Evolutionary conservation across 2,329 filamentous ascomycete species (phyloP).

Genomic region (Fusarium robinianum): DNA sequence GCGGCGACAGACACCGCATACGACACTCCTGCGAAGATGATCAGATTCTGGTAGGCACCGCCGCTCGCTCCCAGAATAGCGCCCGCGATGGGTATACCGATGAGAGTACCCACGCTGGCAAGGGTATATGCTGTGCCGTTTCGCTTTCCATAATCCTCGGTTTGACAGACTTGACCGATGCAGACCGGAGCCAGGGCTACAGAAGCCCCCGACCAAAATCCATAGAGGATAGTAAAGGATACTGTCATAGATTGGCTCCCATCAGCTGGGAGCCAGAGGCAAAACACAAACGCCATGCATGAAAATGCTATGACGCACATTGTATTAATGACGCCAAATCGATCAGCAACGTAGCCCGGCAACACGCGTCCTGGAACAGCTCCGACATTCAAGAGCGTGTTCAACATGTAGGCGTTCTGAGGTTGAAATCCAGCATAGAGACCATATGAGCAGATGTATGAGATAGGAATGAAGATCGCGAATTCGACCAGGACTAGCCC

Average conservation of each 20-base stretch:
- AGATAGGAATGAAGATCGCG: slow-evolving; percentile 67
- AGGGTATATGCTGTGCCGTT: slow-evolving; percentile 2
- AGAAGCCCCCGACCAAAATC: slow-evolving; percentile 3
- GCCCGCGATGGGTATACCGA: slow-evolving; percentile 7
- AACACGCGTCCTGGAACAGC: not conserved
- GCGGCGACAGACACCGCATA: slow-evolving; percentile 1
- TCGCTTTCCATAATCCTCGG: not conserved
- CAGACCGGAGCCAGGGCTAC: not conserved
- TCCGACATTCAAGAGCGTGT: slow-evolving; percentile 1
- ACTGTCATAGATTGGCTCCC: not conserved
- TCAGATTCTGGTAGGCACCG: slow-evolving; percentile 5
- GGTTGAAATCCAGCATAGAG: not conserved
- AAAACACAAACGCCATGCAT: not conserved
- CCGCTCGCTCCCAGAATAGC: slow-evolving; percentile 4
- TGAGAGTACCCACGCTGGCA: not conserved
- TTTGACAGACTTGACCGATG: not conserved
- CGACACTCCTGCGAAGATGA: slow-evolving; percentile 3
- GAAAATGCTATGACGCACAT: slow-evolving; percentile 1
- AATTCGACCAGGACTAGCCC: slow-evolving; percentile 61
- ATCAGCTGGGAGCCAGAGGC: not conserved
- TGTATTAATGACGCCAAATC: slow-evolving; percentile 2
- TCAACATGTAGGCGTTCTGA: slow-evolving; percentile 1
- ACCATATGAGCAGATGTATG: slow-evolving; percentile 61
- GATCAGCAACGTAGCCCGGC: slow-evolving; percentile 1
- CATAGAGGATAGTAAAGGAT: not conserved